Evolutionary conservation across 139 green algal species (phyloP).

Genomic region (Chlorella sp.): DNA sequence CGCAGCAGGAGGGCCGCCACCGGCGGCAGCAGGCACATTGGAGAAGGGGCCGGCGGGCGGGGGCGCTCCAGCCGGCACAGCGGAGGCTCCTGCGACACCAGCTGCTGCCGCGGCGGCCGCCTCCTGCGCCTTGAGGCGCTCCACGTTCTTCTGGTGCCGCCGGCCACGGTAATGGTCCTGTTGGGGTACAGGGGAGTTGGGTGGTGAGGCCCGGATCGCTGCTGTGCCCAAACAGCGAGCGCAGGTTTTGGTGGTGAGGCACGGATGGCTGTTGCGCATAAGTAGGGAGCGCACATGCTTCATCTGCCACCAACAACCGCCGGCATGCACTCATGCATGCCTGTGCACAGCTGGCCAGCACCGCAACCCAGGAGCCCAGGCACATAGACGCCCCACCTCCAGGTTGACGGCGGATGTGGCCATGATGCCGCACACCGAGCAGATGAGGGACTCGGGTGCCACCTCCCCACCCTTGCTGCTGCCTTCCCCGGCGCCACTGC

Average conservation of each 20-base stretch:
- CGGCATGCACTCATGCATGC: no score
- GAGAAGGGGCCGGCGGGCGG: neutral
- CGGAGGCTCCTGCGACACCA: neutral
- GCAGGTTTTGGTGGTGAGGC: no score
- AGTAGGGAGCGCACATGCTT: no score
- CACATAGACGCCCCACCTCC: constrained; percentile 33
- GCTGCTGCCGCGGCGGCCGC: neutral
- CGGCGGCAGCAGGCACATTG: neutral
- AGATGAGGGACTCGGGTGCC: constrained; percentile 35
- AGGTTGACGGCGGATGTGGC: constrained; percentile 60
- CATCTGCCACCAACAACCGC: no score
- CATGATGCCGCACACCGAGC: constrained; percentile 60
- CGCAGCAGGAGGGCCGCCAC: neutral
- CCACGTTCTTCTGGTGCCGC: constrained; percentile 56
- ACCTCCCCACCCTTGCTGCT: neutral
- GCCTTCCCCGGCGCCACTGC: neutral
- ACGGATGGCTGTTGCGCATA: no score
- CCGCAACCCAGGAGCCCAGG: no score
- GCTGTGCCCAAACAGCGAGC: no score
- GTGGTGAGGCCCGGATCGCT: no score
- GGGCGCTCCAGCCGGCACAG: neutral
- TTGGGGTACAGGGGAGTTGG: neutral
- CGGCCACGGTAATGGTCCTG: constrained; percentile 56
- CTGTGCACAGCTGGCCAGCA: no score
- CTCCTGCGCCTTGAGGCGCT: constrained; percentile 43